Base-by-base conservation (phyloP, 176 grass and related monocot species). In the Ensete glaucum region DNA sequence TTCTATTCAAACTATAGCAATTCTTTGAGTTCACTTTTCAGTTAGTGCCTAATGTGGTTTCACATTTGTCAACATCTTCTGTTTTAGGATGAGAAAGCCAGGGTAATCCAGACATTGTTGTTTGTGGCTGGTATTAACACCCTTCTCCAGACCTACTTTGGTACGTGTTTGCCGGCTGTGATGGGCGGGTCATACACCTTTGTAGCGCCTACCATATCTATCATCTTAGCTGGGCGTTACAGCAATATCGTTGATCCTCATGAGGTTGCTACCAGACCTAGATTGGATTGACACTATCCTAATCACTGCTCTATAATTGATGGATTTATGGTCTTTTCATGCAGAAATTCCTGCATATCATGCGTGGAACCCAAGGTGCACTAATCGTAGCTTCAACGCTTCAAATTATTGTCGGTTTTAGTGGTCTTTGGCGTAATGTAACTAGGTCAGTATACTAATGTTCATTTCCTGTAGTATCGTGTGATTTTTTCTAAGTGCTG, bases 91-190 rank as follows among this genome's bases (percentile, higher is more conserved):
- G 96, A 99, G 58, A 99, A 99, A 82, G 91, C 91, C 12, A 81
- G 50, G 62, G 96, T 99, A 5, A 86, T 99, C 71, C 96, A 99
- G 76, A 94, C 91, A n/a, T 70, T 99, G 60, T 27, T 99, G 79
- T 95, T 99, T 49, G 96, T 99, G 10, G 83, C 96, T 52, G 96
- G 96, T n/a, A 94, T 94, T 73, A 99, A 99, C 85, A 99, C 96
- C 62, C 76, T 99, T 11, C 80, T 93, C 15, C 96, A 99, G 50
- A 94, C 91, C 20, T 87, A 85, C 24, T 89, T 99, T 10, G 96
- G 96, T 15, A 91, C 91, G 15, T 88, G 91, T 3, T 84, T 99
- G 71, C 96, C 96, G 0, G 91, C 87, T n/a, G 85, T 94, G 3
- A 99, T 99, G 62, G 88, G 91, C 8, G 86, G 85, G n/a, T 99